Evolutionary conservation across 805 yeast genomes (phyloP).

Genomic region (Metschnikowia picachoensis): DNA sequence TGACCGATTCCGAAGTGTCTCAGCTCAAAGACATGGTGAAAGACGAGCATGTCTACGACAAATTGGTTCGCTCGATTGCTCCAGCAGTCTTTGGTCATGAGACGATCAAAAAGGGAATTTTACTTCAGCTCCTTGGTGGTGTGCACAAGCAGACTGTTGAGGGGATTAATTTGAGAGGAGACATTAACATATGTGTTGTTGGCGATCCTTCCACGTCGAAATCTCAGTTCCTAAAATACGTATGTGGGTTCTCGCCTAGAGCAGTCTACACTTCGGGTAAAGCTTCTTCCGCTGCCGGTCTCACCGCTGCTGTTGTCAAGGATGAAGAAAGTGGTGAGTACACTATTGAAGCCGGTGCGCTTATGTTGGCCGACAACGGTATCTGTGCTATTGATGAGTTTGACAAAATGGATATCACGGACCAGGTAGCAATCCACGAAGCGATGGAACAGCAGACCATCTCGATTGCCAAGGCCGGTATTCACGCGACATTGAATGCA

Average conservation of each 20-base stretch:
- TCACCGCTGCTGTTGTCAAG: constrained; percentile 95
- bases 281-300: constrained; percentile 98
- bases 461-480: constrained; percentile 97
- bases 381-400: constrained; percentile 98
- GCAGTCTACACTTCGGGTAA: constrained; percentile 97
- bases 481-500: constrained; percentile 95
- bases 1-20: constrained; percentile 76
- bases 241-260: constrained; percentile 85
- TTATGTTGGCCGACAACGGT: constrained; percentile 97
- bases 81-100: constrained; percentile 98
- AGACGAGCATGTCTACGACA: constrained; percentile 78
- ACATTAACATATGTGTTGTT: constrained; percentile 90
- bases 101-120: constrained; percentile 84
- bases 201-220: constrained; percentile 98
- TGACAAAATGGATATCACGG: constrained; percentile 93
- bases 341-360: constrained; percentile 97
- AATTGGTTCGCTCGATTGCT: constrained; percentile 82
- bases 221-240: constrained; percentile 92
- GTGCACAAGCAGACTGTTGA: constrained; percentile 92
- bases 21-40: constrained; percentile 89
- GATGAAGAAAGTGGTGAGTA: constrained; percentile 97
- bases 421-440: constrained; percentile 98
- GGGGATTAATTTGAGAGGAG: constrained; percentile 94
- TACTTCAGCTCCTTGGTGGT: constrained; percentile 88
- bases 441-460: constrained; percentile 99